Evolutionary conservation across 2,329 filamentous ascomycete genomes (phyloP).

Genomic region (Neurospora sp.): DNA sequence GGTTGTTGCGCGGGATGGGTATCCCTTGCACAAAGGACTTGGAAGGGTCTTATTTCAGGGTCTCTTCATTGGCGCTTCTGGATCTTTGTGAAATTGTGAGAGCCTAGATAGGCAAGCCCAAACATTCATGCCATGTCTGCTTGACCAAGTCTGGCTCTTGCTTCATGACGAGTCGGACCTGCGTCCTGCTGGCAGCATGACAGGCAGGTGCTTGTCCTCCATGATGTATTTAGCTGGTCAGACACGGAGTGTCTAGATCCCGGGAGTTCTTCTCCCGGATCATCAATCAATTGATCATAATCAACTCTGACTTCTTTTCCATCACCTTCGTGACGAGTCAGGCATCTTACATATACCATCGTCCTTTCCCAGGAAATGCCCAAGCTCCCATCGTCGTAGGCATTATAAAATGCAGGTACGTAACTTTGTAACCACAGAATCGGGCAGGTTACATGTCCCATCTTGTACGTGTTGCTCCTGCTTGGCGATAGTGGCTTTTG

Average conservation of each 20-base stretch:
- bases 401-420: neutral
- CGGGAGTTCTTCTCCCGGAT: no score
- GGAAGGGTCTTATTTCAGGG: neutral
- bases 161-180: no score
- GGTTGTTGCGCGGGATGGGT: neutral
- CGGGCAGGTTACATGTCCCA: neutral
- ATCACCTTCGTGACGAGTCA: no score
- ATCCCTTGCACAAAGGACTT: neutral
- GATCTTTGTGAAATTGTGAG: neutral
- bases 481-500: neutral
- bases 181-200: no score
- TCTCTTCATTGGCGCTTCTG: neutral
- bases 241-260: no score
- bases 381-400: neutral
- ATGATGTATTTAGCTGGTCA: no score
- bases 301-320: no score
- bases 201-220: no score
- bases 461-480: neutral
- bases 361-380: neutral
- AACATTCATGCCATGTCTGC: no score
- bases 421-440: neutral
- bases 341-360: neutral
- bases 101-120: no score
- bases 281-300: no score
- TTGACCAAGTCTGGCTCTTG: no score